A percentile compares a stretch with the other conserved stretches of the same genome.
These are phyloP conservation scores for Fusarium sterilihyphosum DNA, from an alignment of 2,329 filamentous ascomycete genomes.

Conservation along the genomic window DNA sequence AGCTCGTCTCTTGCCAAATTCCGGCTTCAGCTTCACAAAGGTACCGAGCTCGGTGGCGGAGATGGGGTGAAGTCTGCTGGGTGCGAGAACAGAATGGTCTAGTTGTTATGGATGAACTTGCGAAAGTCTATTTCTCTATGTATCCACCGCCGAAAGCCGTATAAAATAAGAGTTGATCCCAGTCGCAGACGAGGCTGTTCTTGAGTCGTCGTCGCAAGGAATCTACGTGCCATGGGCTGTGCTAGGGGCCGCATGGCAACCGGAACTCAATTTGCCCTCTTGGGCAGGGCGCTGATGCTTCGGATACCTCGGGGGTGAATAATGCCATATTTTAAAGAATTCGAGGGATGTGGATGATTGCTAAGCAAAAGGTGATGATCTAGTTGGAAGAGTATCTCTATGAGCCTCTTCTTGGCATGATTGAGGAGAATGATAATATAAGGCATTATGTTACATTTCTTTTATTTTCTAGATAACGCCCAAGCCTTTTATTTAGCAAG, in stretches of 20 bases:
- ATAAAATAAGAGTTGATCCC: background rate
- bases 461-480: fast-evolving
- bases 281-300: background rate
- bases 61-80: background rate
- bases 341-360: fast-evolving
- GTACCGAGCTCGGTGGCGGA: background rate
- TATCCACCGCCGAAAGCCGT: fast-evolving
- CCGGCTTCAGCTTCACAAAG: background rate
- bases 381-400: no score
- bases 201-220: background rate
- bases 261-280: background rate
- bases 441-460: background rate
- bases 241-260: background rate
- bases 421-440: background rate
- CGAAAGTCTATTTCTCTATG: conserved; percentile 8
- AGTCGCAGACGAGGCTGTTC: background rate
- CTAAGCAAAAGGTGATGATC: fast-evolving
- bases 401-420: no score
- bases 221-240: background rate
- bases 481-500: background rate
- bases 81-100: background rate
- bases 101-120: background rate
- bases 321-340: background rate
- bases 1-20: background rate
- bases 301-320: background rate